phyloP scores from a whole-genome alignment of 2,329 filamentous ascomycete genomes.

The Verticillium tricorpus region DNA sequence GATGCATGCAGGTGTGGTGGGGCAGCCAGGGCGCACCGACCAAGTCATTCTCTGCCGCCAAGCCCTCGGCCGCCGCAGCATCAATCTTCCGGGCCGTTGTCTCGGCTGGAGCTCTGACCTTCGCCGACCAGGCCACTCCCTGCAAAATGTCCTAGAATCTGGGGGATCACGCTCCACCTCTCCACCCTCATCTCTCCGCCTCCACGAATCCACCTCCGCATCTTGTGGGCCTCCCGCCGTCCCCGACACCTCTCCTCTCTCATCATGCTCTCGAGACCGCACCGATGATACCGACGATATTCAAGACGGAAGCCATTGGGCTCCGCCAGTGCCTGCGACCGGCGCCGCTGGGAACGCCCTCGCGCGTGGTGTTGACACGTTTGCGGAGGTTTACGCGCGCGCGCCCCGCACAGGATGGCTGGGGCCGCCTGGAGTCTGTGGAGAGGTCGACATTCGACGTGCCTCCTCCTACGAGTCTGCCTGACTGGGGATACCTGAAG shows the following conservation, averaged over 20 bases:
- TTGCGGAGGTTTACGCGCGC: slow-evolving; percentile 15
- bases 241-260: not conserved
- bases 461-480: not conserved
- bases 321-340: slow-evolving; percentile 16
- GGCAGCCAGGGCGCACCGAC: not conserved
- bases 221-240: not conserved
- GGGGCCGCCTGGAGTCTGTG: not conserved
- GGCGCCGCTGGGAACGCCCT: slow-evolving; percentile 15
- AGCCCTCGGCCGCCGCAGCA: not conserved
- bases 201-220: not conserved
- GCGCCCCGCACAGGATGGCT: not conserved
- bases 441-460: not conserved
- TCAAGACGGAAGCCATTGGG: slow-evolving; percentile 16
- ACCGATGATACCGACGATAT: slow-evolving; percentile 8
- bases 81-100: not conserved
- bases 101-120: not conserved
- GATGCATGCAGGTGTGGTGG: not conserved
- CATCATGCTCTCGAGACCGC: slow-evolving; percentile 2
- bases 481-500: not conserved
- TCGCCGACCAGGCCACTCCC: not conserved
- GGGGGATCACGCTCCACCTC: slow-evolving; percentile 12
- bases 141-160: not conserved
- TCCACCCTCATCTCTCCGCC: slow-evolving; percentile 4
- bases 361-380: slow-evolving; percentile 18
- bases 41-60: not conserved